phyloP scores from a whole-genome alignment of 1,139 yeast genomes.

The Taphrina deformans region DNA sequence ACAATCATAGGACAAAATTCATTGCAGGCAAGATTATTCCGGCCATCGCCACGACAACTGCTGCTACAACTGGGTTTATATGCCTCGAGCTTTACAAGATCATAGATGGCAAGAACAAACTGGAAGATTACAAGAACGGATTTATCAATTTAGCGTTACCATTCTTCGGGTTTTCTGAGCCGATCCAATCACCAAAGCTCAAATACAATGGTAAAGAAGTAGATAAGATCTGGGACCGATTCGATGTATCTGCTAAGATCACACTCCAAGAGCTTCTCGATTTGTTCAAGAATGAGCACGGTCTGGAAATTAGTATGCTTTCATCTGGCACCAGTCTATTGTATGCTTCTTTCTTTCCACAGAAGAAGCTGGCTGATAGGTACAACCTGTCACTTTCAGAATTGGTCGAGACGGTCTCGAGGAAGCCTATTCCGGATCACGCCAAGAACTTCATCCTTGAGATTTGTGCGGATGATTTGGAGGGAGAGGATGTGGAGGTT shows the following conservation, averaged over 20 bases:
- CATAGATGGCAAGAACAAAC: conserved; percentile 62
- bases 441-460: conserved; percentile 79
- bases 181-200: conserved; percentile 78
- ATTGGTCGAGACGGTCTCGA: conserved; percentile 76
- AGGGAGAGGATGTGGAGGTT: conserved; percentile 91
- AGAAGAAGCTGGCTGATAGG: conserved; percentile 82
- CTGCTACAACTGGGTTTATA: conserved; percentile 91
- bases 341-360: conserved; percentile 92
- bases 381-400: conserved; percentile 65
- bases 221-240: conserved; percentile 95
- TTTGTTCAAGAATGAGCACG: conserved; percentile 75
- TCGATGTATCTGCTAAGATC: conserved; percentile 73
- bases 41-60: conserved; percentile 98
- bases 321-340: conserved; percentile 86
- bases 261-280: conserved; percentile 75
- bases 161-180: conserved; percentile 95
- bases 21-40: conserved; percentile 63
- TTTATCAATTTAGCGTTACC: conserved; percentile 92
- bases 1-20: conserved; percentile 70
- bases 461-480: conserved; percentile 85
- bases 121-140: conserved; percentile 92
- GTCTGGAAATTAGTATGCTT: conserved; percentile 83
- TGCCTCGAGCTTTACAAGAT: conserved; percentile 90
- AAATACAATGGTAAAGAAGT: conserved; percentile 76
- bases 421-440: conserved; percentile 76